Base-by-base conservation (phyloP, 805 yeast genomes). In the Saccharomycopsis sp. region DNA sequence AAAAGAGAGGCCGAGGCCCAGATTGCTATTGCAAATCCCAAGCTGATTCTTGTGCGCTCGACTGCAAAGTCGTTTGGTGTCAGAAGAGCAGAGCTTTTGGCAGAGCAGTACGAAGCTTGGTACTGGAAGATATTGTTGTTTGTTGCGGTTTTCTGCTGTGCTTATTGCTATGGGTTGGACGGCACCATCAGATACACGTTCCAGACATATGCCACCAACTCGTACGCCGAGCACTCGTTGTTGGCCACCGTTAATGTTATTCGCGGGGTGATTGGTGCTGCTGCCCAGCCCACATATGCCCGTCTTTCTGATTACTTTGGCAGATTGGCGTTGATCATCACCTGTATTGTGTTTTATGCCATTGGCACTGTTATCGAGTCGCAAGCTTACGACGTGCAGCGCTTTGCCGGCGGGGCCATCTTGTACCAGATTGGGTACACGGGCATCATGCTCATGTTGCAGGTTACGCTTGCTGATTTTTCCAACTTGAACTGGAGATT, bases 401-500 rank as follows among this genome's bases (percentile, higher is more conserved):
- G 69, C 32, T 75, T 64, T 47, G 75, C 76, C 21, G 80, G 71
- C 16, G 81, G 80, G 52, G 63, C 77, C 0, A 69, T 74, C 19
- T 56, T 64, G 30, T 65, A 62, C 42, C 56, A 56, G 30, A 39
- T 59, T 52, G 63, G 94, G 8, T 80, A 74, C 56, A 72, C 80
- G 22, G 86, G 88, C 46, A 65, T 75, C 17, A 62, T 74, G 29
- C 62, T 81, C 39, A 58, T 77, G 36, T 55, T 79, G 26, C 68
- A 75, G 50, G 60, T 81, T 29, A 63, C 80, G 32, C 56, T 75
- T 45, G 77, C 84, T 2, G 94, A 82, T 58, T 66, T 74, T 53
- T 77, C 88, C 5, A 65, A 69, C 46, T 64, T 81, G 52, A 78
- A 73, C 55, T 78, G 86, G 81, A 74, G 92, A 64, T 66, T 81